Evolutionary conservation across 1,284 basidiomycete genomes (phyloP).

Genomic region (Cryptococcus jaspeensis): DNA sequence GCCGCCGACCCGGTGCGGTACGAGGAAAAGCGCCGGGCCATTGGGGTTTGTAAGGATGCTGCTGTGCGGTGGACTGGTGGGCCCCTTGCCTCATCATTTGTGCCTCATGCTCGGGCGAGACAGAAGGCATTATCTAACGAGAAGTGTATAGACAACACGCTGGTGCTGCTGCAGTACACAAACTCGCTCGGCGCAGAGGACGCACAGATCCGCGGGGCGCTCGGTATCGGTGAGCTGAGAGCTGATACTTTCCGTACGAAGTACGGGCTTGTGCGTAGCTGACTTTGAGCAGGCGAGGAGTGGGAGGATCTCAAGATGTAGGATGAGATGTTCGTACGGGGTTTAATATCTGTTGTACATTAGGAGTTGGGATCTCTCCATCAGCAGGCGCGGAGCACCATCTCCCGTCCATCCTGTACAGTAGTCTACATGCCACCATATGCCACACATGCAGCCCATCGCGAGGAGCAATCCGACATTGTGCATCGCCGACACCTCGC

Average conservation of each 20-base stretch:
- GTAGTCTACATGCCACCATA: too few species aligned
- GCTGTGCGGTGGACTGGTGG: constrained; percentile 80
- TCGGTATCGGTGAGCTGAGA: constrained; percentile 43
- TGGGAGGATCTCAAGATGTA: constrained; percentile 22
- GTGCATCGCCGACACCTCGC: too few species aligned
- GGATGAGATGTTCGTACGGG: background rate
- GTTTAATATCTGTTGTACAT: background rate
- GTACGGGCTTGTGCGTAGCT: background rate
- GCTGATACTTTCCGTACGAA: background rate
- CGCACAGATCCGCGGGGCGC: constrained; percentile 20
- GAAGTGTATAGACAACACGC: constrained; percentile 39
- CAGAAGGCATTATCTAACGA: too few species aligned
- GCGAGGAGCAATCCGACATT: too few species aligned
- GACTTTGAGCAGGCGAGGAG: constrained; percentile 13
- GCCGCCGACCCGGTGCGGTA: constrained; percentile 77
- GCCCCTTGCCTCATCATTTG: constrained; percentile 21
- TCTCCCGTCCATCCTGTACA: too few species aligned
- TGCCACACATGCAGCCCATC: too few species aligned
- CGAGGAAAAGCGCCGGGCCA: constrained; percentile 68
- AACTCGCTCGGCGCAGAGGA: constrained; percentile 24
- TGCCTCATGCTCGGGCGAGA: background rate
- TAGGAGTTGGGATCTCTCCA: too few species aligned
- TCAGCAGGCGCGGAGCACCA: too few species aligned
- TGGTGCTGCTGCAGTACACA: constrained; percentile 32
- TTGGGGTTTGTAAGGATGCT: constrained; percentile 72